Evolutionary conservation across 257 asterid species (phyloP), one percentile per base, ranked within the genome.

Genomic region (Fraxinus pennsylvanica): DNA sequence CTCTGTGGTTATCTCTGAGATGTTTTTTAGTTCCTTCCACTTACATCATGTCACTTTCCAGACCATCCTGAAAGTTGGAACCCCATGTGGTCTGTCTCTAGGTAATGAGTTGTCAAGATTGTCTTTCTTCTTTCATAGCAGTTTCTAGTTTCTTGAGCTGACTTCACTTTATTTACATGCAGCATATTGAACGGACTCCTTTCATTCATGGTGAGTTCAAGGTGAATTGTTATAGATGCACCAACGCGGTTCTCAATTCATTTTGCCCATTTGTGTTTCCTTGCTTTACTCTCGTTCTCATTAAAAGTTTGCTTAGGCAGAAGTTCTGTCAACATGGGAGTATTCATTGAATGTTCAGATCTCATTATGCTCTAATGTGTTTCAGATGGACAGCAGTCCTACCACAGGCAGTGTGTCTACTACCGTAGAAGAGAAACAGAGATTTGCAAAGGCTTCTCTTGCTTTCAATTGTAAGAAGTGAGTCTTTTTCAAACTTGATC

Each of bases 151-250:
- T 82, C 68, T 39, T 80, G 41, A 79, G 71, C 90, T 87, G 70
- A 92, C 81, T 73, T 79, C 76, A 74, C 76, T 15, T 86, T 63
- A 63, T 80, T 74, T 76, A 59, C 73, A 5, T 87, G 96, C 97
- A 94, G 99, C 91, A 96, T 96, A 79, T 90, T 96, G 75, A 94
- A 89, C 7, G 99, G 99, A 82, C 96, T 94, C 47, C 99, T 96
- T 79, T 96, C 99, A 3, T 96, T 96, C 91, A 96, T 96, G 99
- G 99, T 96, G 88, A 88, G 92, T 86, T 83, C 75, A 47, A 45
- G 57, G 71, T 72, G 47, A 43, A 67, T 57, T 63, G 41, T 43
- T 36, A 67, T 65, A 13, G 14, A 41, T 9, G 47, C 47, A 41
- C 14, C 47, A 41, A 41, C 1, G 50, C 38, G 68, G 66, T 63